Percentiles rank a stretch among this genome's conserved stretches.
Evolutionary conservation across 2,329 filamentous ascomycete species (phyloP).

Genomic region (Trichoderma aggressivum): DNA sequence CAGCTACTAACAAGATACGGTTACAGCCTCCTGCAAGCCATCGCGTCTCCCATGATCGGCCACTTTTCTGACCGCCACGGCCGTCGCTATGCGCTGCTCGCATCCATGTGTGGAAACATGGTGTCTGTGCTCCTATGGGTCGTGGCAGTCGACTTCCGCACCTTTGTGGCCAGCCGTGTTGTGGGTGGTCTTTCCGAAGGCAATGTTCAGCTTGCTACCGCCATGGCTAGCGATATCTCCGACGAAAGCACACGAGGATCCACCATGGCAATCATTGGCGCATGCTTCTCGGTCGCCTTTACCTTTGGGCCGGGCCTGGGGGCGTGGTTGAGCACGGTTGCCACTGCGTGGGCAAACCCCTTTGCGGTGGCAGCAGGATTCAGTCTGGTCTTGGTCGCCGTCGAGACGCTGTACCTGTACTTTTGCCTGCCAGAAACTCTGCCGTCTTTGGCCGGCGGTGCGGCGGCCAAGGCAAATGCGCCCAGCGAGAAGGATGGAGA

Average conservation of each 20-base stretch:
- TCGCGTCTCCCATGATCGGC: slow-evolving; percentile 90
- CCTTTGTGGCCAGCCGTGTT: slow-evolving; percentile 87
- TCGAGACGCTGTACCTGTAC: slow-evolving; percentile 88
- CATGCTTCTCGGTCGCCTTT: slow-evolving; percentile 95
- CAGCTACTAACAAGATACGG: neutral
- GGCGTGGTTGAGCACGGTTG: slow-evolving; percentile 76
- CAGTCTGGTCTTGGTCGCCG: slow-evolving; percentile 76
- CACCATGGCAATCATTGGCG: slow-evolving; percentile 94
- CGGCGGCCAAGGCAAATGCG: slow-evolving; percentile 23
- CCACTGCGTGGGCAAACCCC: slow-evolving; percentile 78
- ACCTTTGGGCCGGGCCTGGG: slow-evolving; percentile 93
- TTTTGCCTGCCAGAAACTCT: slow-evolving; percentile 81
- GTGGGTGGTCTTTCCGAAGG: slow-evolving; percentile 94
- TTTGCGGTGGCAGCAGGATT: slow-evolving; percentile 92
- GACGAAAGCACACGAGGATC: slow-evolving; percentile 79
- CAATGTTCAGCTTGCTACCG: slow-evolving; percentile 92
- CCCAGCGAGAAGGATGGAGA: slow-evolving; percentile 21
- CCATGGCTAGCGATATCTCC: slow-evolving; percentile 94
- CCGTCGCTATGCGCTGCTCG: slow-evolving; percentile 79
- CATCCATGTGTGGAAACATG: slow-evolving; percentile 91
- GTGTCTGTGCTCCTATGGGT: slow-evolving; percentile 93
- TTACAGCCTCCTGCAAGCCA: slow-evolving; percentile 75
- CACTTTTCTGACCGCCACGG: slow-evolving; percentile 84
- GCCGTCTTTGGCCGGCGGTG: slow-evolving; percentile 47
- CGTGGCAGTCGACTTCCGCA: slow-evolving; percentile 87